These are phyloP conservation scores for Cutaneotrichosporon dermatis DNA, from an alignment of 1,284 basidiomycete species.

Conservation along the genomic window DNA sequence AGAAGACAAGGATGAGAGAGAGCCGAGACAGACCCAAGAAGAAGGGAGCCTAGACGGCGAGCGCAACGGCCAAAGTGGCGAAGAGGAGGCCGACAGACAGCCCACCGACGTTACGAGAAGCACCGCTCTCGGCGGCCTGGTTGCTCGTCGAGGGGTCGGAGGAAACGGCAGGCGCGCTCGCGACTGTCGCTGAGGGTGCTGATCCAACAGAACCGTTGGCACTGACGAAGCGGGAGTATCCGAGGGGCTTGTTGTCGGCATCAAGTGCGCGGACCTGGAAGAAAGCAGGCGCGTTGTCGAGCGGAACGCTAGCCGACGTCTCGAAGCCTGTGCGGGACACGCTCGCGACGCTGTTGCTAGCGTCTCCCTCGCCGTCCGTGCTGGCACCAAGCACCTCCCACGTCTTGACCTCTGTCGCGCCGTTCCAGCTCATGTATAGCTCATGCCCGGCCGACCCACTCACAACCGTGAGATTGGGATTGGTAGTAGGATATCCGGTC, in stretches of 20 bases:
- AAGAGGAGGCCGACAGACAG: not conserved
- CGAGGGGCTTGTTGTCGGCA: not conserved
- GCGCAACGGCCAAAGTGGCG: not conserved
- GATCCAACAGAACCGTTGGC: not conserved
- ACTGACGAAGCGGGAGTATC: not conserved
- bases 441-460: slow-evolving; percentile 6
- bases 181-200: not conserved
- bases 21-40: too few relatives aligned
- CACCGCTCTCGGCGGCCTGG: not conserved
- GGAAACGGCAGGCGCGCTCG: not conserved
- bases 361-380: slow-evolving; percentile 1
- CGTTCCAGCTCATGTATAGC: slow-evolving; percentile 36
- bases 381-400: slow-evolving; percentile 25
- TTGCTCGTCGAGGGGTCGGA: not conserved
- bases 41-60: too few relatives aligned
- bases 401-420: slow-evolving; percentile 32
- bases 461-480: slow-evolving; percentile 19
- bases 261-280: slow-evolving; percentile 4
- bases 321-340: slow-evolving; percentile 27
- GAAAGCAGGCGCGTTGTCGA: not conserved
- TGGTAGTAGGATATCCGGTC: slow-evolving; percentile 28
- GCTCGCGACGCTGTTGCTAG: slow-evolving; percentile 5
- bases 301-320: slow-evolving; percentile 6
- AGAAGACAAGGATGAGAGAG: too few relatives aligned
- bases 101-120: not conserved